phyloP scores from a whole-genome alignment of 2,329 filamentous ascomycete genomes.

The Aureobasidium melanogenum region DNA sequence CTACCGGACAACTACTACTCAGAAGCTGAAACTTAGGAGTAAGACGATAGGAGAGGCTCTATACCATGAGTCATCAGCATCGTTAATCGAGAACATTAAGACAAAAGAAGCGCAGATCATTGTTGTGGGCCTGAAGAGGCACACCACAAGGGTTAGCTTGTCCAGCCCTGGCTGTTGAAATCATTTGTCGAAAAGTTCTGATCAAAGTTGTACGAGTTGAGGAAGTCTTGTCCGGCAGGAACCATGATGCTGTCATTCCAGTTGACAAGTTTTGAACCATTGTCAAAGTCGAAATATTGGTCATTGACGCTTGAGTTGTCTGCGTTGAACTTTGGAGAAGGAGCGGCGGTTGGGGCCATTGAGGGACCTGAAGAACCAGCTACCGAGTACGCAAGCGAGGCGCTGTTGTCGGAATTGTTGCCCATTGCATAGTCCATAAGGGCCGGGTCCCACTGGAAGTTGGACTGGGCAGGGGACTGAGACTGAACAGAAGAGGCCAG shows the following conservation, averaged over 20 bases:
- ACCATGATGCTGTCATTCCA: slow-evolving; percentile 27
- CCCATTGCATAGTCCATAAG: slow-evolving; percentile 10
- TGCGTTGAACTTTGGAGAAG: slow-evolving; percentile 17
- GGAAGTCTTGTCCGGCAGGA: slow-evolving; percentile 23
- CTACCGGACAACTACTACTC: not conserved
- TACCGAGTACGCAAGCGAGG: not conserved
- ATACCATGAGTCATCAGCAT: slow-evolving; percentile 9
- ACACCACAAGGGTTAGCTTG: slow-evolving; percentile 15
- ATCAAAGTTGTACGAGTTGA: slow-evolving; percentile 21
- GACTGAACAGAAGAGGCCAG: not conserved
- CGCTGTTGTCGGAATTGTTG: slow-evolving; percentile 1
- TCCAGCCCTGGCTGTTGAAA: slow-evolving; percentile 15
- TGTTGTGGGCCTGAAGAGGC: not conserved
- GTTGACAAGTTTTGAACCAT: slow-evolving; percentile 15
- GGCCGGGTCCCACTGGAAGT: slow-evolving; percentile 10
- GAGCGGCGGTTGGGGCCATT: slow-evolving; percentile 11
- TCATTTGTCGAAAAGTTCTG: slow-evolving; percentile 22
- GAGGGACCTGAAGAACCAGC: not conserved
- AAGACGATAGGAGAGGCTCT: slow-evolving; percentile 7
- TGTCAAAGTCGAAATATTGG: slow-evolving; percentile 17
- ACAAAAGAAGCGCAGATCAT: not conserved
- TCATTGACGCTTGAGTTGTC: slow-evolving; percentile 18
- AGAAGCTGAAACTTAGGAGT: not conserved
- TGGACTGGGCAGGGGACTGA: not conserved
- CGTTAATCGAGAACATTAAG: slow-evolving; percentile 2